A percentile compares a stretch with the other conserved stretches of the same genome.
phyloP scores from a whole-genome alignment of 2,329 filamentous ascomycete species.

The Teratosphaeria destructans region DNA sequence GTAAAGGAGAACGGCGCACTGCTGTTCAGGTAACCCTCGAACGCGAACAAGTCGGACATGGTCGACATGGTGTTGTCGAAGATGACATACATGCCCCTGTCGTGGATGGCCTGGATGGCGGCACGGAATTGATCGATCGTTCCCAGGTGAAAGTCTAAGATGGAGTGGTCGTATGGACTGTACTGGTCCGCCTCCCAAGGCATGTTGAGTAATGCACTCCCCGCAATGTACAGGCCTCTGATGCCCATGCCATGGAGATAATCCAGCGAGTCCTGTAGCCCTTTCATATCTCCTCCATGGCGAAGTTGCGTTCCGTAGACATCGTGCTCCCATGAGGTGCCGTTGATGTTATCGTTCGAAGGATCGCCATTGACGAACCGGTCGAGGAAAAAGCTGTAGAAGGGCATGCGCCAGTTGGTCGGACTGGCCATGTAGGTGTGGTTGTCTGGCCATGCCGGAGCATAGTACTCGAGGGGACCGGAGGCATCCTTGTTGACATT shows the following conservation, averaged over 20 bases:
- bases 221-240: slow-evolving; percentile 51
- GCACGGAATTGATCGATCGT: slow-evolving; percentile 48
- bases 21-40: slow-evolving; percentile 49
- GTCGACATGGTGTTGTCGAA: slow-evolving; percentile 58
- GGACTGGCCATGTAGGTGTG: slow-evolving; percentile 47
- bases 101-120: slow-evolving; percentile 51
- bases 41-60: slow-evolving; percentile 53
- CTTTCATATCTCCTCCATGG: slow-evolving; percentile 49
- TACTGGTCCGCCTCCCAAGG: slow-evolving; percentile 56
- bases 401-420: slow-evolving; percentile 53
- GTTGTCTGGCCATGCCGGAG: slow-evolving; percentile 34
- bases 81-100: slow-evolving; percentile 53
- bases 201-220: slow-evolving; percentile 53
- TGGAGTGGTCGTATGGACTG: slow-evolving; percentile 46
- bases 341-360: slow-evolving; percentile 51
- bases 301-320: slow-evolving; percentile 49
- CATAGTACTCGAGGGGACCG: slow-evolving; percentile 48
- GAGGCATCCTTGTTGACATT: slow-evolving; percentile 49
- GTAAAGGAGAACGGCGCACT: slow-evolving; percentile 45
- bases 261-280: slow-evolving; percentile 51
- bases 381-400: slow-evolving; percentile 56
- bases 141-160: slow-evolving; percentile 54
- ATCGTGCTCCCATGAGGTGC: slow-evolving; percentile 52
- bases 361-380: slow-evolving; percentile 56
- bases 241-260: slow-evolving; percentile 56